Conservation (phyloP, 768 basidiomycete genomes). For the Calocera cornea region DNA sequence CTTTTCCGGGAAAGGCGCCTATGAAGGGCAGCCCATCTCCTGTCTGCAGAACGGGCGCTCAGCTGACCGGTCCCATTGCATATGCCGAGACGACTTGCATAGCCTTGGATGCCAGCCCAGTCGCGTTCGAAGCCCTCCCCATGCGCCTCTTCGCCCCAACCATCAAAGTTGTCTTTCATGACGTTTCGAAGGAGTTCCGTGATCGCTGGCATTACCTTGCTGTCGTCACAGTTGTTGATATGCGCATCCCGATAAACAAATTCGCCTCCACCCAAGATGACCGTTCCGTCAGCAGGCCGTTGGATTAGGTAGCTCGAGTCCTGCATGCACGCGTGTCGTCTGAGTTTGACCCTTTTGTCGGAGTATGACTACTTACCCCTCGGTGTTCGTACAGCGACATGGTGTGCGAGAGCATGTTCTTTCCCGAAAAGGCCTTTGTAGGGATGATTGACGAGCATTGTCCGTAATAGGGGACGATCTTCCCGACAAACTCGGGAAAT, state of each 20-base stretch:
- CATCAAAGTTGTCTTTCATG: slow-evolving; percentile 18
- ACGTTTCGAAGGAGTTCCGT: slow-evolving; percentile 18
- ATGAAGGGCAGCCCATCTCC: slow-evolving; percentile 20
- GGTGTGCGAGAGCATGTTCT: slow-evolving; percentile 15
- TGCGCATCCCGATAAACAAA: slow-evolving; percentile 12
- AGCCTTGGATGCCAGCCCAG: slow-evolving; percentile 22
- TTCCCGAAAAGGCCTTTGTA: slow-evolving; percentile 16
- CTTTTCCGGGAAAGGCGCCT: slow-evolving; percentile 22
- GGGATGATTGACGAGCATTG: slow-evolving; percentile 20
- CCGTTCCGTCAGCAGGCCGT: slow-evolving; percentile 18
- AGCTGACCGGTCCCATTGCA: neutral
- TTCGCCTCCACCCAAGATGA: slow-evolving; percentile 19
- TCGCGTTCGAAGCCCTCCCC: slow-evolving; percentile 17
- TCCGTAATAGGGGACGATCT: slow-evolving; percentile 46
- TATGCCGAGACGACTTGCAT: neutral
- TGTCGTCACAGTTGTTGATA: slow-evolving; percentile 18
- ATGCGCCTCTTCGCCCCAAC: slow-evolving; percentile 18
- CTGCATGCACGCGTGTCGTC: slow-evolving; percentile 1
- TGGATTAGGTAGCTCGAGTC: slow-evolving; percentile 20
- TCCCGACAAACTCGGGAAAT: slow-evolving; percentile 39
- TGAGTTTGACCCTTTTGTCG: neutral
- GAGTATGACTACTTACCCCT: slow-evolving; percentile 8
- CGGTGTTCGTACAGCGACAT: slow-evolving; percentile 12
- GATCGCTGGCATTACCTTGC: slow-evolving; percentile 15
- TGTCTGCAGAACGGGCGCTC: slow-evolving; percentile 9